Percentiles rank a stretch among this genome's conserved stretches.
Evolutionary conservation across 164 flowering plant species (phyloP).

Genomic region (Platanus orientalis): DNA sequence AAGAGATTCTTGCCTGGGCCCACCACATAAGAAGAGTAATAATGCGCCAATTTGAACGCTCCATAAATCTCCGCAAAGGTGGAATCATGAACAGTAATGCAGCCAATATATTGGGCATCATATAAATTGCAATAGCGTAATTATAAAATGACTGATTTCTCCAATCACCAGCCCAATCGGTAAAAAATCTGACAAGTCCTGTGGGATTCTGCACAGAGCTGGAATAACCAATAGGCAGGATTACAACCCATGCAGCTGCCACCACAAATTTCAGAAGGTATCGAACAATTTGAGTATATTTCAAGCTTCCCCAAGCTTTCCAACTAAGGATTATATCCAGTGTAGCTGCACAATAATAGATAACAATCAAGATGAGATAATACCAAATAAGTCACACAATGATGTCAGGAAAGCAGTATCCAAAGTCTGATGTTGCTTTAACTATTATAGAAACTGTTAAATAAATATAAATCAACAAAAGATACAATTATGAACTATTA

Average conservation of each 20-base stretch:
- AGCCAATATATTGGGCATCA: slow-evolving; percentile 77
- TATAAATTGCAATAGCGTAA: slow-evolving; percentile 66
- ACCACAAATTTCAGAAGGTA: slow-evolving; percentile 75
- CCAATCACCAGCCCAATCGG: slow-evolving; percentile 62
- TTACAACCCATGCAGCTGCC: slow-evolving; percentile 81
- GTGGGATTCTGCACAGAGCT: slow-evolving; percentile 69
- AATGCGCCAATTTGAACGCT: slow-evolving; percentile 74
- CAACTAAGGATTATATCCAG: slow-evolving; percentile 82
- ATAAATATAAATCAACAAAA: not conserved
- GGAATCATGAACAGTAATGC: slow-evolving; percentile 74
- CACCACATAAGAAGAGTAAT: slow-evolving; percentile 82
- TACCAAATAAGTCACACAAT: not conserved
- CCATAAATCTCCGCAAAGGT: slow-evolving; percentile 64
- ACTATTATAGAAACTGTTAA: not conserved
- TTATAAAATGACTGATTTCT: slow-evolving; percentile 54
- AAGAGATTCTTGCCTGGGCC: slow-evolving; percentile 74
- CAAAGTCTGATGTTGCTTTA: not conserved
- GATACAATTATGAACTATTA: too few relatives aligned
- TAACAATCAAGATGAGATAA: not conserved
- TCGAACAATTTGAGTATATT: slow-evolving; percentile 63
- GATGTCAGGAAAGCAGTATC: not conserved
- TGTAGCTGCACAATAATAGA: slow-evolving; percentile 51
- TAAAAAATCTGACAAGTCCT: slow-evolving; percentile 69
- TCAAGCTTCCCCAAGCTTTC: slow-evolving; percentile 87
- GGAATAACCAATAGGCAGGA: slow-evolving; percentile 77